Evolutionary conservation across 768 basidiomycete species (phyloP).

Genomic region (Crepidotus variabilis): DNA sequence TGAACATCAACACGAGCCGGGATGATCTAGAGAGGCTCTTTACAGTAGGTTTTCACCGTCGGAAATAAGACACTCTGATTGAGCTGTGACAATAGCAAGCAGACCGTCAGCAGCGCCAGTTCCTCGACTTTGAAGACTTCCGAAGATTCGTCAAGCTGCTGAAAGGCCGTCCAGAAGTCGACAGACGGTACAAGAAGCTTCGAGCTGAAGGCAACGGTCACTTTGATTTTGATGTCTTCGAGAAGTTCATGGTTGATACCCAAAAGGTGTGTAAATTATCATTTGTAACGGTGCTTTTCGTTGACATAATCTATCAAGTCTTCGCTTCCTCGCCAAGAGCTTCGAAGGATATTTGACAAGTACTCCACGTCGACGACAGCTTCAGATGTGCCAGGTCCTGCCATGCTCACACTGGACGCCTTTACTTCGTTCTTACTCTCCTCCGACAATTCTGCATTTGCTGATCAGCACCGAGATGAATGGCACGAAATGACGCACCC

Average conservation of each 20-base stretch:
- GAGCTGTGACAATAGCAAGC: conserved; percentile 46
- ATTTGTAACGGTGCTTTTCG: not conserved
- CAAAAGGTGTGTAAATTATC: conserved; percentile 32
- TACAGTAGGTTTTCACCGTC: conserved; percentile 34
- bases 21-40: conserved; percentile 61
- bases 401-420: conserved; percentile 48
- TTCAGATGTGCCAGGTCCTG: not conserved
- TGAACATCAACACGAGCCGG: conserved; percentile 63
- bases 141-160: conserved; percentile 78
- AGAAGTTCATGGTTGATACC: conserved; percentile 39
- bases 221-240: conserved; percentile 40
- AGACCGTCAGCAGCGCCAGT: conserved; percentile 50
- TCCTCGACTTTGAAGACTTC: conserved; percentile 77
- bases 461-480: conserved; percentile 37
- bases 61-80: not conserved
- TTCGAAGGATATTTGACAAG: conserved; percentile 31
- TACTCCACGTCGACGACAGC: conserved; percentile 19
- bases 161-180: conserved; percentile 82
- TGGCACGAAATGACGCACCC: conserved; percentile 89
- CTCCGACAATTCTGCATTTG: conserved; percentile 60
- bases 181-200: conserved; percentile 50
- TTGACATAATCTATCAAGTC: conserved; percentile 24
- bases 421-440: conserved; percentile 84
- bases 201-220: conserved; percentile 25
- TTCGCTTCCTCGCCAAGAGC: conserved; percentile 25